Evolutionary conservation across 148 eudicot species (phyloP), one percentile per base, ranked within the genome.

Genomic region (Simmondsia chinensis): DNA sequence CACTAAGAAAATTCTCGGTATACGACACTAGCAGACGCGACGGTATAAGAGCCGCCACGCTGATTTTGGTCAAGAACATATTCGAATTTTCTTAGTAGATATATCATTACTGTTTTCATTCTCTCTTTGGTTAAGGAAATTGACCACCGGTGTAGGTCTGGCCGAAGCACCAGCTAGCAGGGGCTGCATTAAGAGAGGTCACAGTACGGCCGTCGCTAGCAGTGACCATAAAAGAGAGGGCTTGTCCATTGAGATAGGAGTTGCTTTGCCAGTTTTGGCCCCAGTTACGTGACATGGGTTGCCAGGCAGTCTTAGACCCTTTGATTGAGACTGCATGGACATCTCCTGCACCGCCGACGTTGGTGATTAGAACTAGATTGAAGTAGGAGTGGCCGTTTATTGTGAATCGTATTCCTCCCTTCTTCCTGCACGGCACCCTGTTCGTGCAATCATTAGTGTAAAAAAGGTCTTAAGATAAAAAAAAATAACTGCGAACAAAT

Each of bases 211-310:
- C 80, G 49, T 83, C 80, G 14, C 94, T 65, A 7, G 78, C 65
- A 48, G 94, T 83, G 57, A 83, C 94, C 57, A 60, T 73, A 42
- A 83, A 83, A 17, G 94, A 83, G 26, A 83, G 80, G 51, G 35
- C 25, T 27, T 79, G 94, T 0, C 86, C 80, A 34, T 79, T 56
- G 18, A 83, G 82, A 19, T 23, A 39, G 25, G 64, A 40, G 69
- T 70, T 75, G 78, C 75, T 75, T 56, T 83, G 94, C 94, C 94
- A 83, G 22, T 83, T 83, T 38, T 79, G 86, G 0, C 94, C 94
- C 94, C 94, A 82, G 57, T 82, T 82, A 28, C 94, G 58, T 1
- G 86, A 82, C 94, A 82, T 75, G 16, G 80, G 33, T 51, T 69
- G 68, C 94, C 94, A 82, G 0, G 12, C 47, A 0, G 86, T 70